Percentiles rank a stretch among this genome's conserved stretches.
Evolutionary conservation across 192 early-diverging fungal species (phyloP).

Genomic region (Linnemannia elongata): DNA sequence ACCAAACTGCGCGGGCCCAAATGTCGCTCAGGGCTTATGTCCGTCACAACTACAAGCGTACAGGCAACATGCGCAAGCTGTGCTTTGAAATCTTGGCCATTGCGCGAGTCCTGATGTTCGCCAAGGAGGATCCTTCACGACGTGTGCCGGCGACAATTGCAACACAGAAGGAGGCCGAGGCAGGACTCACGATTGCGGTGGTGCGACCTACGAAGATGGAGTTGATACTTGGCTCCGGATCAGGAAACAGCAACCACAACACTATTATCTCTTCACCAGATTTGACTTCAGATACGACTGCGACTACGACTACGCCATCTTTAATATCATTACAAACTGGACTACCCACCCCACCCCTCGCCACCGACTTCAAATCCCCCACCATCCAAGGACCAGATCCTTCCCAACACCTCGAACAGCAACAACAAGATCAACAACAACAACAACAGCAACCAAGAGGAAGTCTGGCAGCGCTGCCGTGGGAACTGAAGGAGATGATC

Average conservation of each 20-base stretch:
- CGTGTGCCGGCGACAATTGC: background rate
- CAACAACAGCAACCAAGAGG: slow-evolving; percentile 9
- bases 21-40: slow-evolving; percentile 39
- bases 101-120: slow-evolving; percentile 40
- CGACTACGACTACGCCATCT: background rate
- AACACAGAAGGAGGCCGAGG: background rate
- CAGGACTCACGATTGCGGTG: background rate
- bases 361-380: background rate
- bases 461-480: slow-evolving; percentile 33
- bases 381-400: background rate
- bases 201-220: background rate
- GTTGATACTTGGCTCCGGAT: background rate
- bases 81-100: slow-evolving; percentile 39
- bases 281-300: background rate
- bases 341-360: slow-evolving; percentile 32
- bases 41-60: slow-evolving; percentile 37
- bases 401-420: background rate
- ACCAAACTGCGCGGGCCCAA: slow-evolving; percentile 8
- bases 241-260: background rate
- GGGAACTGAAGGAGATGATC: slow-evolving; percentile 56
- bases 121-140: slow-evolving; percentile 19
- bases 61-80: slow-evolving; percentile 22
- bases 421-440: background rate
- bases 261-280: background rate
- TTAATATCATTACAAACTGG: slow-evolving; percentile 25